A percentile compares a stretch with the other conserved stretches of the same genome.
Conservation (phyloP, 2,329 filamentous ascomycete genomes). For the Claviceps fusiformis region DNA sequence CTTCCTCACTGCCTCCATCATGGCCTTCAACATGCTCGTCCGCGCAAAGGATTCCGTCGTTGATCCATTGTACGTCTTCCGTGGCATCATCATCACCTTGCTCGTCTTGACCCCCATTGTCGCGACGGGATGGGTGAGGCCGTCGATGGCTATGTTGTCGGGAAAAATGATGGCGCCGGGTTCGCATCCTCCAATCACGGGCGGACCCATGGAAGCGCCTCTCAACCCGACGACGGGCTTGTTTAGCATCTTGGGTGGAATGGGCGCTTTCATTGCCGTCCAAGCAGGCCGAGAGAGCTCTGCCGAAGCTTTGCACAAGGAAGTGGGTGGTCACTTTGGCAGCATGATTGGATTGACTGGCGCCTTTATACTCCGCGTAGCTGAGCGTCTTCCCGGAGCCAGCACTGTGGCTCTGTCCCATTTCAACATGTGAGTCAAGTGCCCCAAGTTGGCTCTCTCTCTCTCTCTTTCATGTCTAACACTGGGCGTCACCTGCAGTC, state of each 20-base stretch:
- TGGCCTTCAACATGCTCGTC: slow-evolving; percentile 7
- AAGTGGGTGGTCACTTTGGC: too few species aligned
- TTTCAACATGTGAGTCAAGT: slow-evolving; percentile 13
- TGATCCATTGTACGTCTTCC: slow-evolving; percentile 13
- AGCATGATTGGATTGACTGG: neutral
- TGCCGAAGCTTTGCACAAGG: neutral
- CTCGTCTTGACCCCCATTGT: slow-evolving; percentile 9
- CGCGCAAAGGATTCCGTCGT: slow-evolving; percentile 2
- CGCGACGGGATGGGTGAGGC: slow-evolving; percentile 7
- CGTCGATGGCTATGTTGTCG: neutral
- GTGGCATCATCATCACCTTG: slow-evolving; percentile 12
- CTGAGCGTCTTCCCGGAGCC: neutral
- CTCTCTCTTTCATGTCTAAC: too few species aligned
- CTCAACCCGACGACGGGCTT: neutral
- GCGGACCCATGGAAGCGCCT: neutral
- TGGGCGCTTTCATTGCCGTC: neutral
- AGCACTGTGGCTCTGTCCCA: slow-evolving; percentile 9
- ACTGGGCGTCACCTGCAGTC: slow-evolving; percentile 3
- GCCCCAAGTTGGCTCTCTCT: too few species aligned
- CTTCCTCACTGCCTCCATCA: slow-evolving; percentile 5
- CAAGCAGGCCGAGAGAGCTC: too few species aligned
- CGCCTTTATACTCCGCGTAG: neutral
- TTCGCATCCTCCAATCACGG: neutral
- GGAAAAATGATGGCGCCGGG: too few species aligned
- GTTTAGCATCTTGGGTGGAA: neutral